phyloP scores from a whole-genome alignment of 2,329 filamentous ascomycete genomes.

The Remersonia thermophila region DNA sequence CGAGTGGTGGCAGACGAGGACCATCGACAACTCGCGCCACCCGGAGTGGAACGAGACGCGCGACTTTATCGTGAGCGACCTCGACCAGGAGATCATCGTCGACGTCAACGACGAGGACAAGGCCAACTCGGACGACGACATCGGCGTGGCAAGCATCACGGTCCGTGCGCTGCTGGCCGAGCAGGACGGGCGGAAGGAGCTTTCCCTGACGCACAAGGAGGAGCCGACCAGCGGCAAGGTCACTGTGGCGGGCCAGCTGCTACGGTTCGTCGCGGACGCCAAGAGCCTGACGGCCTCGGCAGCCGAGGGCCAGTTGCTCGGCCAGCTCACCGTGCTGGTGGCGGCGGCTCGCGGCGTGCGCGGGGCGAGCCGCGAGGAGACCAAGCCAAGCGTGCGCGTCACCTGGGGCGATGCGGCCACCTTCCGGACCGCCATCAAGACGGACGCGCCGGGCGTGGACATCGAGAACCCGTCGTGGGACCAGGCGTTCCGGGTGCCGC shows the following conservation, averaged over 20 bases:
- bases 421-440: conserved; percentile 30
- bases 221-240: conserved; percentile 25
- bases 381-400: conserved; percentile 34
- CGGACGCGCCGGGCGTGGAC: conserved; percentile 31
- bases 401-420: conserved; percentile 26
- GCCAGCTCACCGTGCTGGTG: conserved; percentile 31
- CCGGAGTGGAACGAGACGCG: conserved; percentile 36
- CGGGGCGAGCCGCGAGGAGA: conserved; percentile 27
- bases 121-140: conserved; percentile 27
- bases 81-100: conserved; percentile 29
- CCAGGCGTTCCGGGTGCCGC: conserved; percentile 30
- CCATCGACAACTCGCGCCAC: conserved; percentile 27
- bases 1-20: conserved; percentile 26
- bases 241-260: conserved; percentile 27
- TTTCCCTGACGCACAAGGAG: conserved; percentile 27
- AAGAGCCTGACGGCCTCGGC: conserved; percentile 20
- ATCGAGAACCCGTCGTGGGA: conserved; percentile 38
- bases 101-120: conserved; percentile 34
- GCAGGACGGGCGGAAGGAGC: conserved; percentile 28
- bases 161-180: conserved; percentile 29
- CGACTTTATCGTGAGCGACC: conserved; percentile 34
- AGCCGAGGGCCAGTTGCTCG: conserved; percentile 23
- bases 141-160: conserved; percentile 29
- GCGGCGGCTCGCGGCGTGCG: conserved; percentile 29
- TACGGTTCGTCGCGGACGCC: conserved; percentile 27